A percentile compares a stretch with the other conserved stretches of the same genome.
Conservation (phyloP, 2,329 filamentous ascomycete species). For the Trichoderma lentiforme region DNA sequence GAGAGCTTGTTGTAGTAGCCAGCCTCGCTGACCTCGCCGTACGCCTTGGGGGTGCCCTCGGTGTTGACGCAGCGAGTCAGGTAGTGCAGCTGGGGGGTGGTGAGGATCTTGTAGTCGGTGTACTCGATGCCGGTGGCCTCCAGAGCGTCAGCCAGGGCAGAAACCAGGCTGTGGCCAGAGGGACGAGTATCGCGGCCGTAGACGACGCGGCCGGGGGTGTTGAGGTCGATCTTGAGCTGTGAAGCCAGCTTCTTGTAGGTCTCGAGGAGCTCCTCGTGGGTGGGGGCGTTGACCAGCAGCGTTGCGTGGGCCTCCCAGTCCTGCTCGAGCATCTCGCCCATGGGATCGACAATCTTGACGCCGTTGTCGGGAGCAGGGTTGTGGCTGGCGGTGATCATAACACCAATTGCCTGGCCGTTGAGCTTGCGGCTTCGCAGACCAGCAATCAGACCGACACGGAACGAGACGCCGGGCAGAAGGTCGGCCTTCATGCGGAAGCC, state of each 20-base stretch:
- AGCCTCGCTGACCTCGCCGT: conserved; percentile 82
- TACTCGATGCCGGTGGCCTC: conserved; percentile 70
- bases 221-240: conserved; percentile 71
- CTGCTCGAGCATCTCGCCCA: conserved; percentile 96
- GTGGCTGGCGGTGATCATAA: conserved; percentile 95
- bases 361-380: conserved; percentile 89
- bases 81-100: conserved; percentile 97
- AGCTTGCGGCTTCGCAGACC: conserved; percentile 86
- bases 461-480: conserved; percentile 86
- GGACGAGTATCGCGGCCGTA: conserved; percentile 91
- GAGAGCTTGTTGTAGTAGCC: conserved; percentile 95
- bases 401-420: conserved; percentile 84
- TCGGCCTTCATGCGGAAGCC: conserved; percentile 70
- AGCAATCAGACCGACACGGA: conserved; percentile 85
- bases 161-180: conserved; percentile 79
- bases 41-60: conserved; percentile 78
- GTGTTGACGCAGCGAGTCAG: conserved; percentile 93
- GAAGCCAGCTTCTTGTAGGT: conserved; percentile 73
- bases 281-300: conserved; percentile 77
- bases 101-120: conserved; percentile 85
- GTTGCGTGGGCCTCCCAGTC: conserved; percentile 93
- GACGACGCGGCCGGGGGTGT: conserved; percentile 72
- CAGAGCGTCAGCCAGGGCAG: conserved; percentile 75
- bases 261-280: conserved; percentile 70
- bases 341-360: conserved; percentile 92